phyloP scores from a whole-genome alignment of 1,139 yeast genomes.

The Torulaspora globosa region DNA sequence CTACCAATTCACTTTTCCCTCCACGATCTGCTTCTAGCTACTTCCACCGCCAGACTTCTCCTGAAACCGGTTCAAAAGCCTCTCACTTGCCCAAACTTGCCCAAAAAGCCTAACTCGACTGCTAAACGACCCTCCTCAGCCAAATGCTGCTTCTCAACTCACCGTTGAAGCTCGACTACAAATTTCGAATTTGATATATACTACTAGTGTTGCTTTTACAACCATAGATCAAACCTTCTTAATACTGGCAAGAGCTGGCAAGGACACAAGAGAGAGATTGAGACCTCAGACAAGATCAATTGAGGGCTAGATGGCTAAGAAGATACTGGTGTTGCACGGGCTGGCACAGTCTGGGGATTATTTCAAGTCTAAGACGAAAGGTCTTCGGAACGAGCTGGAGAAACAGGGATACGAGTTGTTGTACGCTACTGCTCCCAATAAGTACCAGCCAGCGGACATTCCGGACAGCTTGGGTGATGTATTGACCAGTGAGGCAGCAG shows the following conservation, averaged over 20 bases:
- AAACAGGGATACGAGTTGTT: conserved; percentile 61
- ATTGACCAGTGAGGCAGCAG: conserved; percentile 12
- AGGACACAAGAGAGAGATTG: not conserved
- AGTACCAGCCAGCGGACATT: conserved; percentile 30
- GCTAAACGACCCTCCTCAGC: not conserved
- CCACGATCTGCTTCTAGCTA: not conserved
- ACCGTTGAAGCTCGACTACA: not conserved
- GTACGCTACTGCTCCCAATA: conserved; percentile 66
- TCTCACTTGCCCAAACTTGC: not conserved
- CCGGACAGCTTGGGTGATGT: conserved; percentile 23
- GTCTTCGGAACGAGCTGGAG: conserved; percentile 59
- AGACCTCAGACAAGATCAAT: not conserved
- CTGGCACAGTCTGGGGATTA: conserved; percentile 67
- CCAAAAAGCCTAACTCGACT: not conserved
- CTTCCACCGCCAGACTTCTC: not conserved
- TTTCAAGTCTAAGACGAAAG: conserved; percentile 71
- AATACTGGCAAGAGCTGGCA: not conserved
- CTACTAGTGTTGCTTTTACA: not conserved
- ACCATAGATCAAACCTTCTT: not conserved
- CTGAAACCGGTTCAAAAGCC: not conserved
- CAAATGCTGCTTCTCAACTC: not conserved
- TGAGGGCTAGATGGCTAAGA: conserved; percentile 24
- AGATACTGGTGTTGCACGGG: conserved; percentile 52
- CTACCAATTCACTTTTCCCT: not conserved
- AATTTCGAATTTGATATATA: conserved; percentile 4